These are phyloP conservation scores for Auricularia auricula-judae DNA, from an alignment of 768 basidiomycete genomes.

Conservation along the genomic window DNA sequence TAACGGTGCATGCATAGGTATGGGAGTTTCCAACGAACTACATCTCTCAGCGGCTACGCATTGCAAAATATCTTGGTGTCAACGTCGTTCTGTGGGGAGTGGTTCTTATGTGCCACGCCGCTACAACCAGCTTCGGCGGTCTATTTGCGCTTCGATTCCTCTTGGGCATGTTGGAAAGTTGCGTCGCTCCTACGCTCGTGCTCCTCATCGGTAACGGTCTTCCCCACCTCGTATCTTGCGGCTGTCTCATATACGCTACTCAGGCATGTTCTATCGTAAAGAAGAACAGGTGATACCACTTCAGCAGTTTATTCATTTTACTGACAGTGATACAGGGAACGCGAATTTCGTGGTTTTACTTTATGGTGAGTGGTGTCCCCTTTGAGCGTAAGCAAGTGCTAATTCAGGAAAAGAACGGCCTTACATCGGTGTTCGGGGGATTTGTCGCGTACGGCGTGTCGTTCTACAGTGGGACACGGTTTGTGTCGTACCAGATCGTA, in stretches of 20 bases:
- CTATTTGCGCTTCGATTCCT: constrained; percentile 56
- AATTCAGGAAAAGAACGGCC: constrained; percentile 33
- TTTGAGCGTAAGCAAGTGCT: neutral
- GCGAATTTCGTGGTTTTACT: constrained; percentile 55
- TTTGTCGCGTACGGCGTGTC: constrained; percentile 53
- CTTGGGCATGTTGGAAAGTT: constrained; percentile 57
- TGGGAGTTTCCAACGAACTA: constrained; percentile 61
- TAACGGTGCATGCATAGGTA: constrained; percentile 19
- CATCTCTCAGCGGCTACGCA: constrained; percentile 46
- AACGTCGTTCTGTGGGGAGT: constrained; percentile 54
- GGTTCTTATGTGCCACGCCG: constrained; percentile 49
- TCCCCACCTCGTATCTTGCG: no score
- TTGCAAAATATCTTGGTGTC: constrained; percentile 53
- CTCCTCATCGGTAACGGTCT: constrained; percentile 31
- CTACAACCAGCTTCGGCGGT: constrained; percentile 42
- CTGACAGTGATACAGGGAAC: constrained; percentile 26
- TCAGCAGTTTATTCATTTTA: neutral
- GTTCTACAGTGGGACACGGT: constrained; percentile 33
- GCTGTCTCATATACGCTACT: neutral
- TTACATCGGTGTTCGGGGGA: constrained; percentile 50
- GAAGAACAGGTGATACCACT: constrained; percentile 37
- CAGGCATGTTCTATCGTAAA: constrained; percentile 53
- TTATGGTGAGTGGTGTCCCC: constrained; percentile 33
- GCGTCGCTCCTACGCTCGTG: constrained; percentile 53
- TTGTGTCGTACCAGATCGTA: constrained; percentile 52